Percentiles rank a stretch among this genome's conserved stretches.
These are phyloP conservation scores for Agaricus subrufescens DNA, from an alignment of 768 basidiomycete genomes.

Conservation along the genomic window DNA sequence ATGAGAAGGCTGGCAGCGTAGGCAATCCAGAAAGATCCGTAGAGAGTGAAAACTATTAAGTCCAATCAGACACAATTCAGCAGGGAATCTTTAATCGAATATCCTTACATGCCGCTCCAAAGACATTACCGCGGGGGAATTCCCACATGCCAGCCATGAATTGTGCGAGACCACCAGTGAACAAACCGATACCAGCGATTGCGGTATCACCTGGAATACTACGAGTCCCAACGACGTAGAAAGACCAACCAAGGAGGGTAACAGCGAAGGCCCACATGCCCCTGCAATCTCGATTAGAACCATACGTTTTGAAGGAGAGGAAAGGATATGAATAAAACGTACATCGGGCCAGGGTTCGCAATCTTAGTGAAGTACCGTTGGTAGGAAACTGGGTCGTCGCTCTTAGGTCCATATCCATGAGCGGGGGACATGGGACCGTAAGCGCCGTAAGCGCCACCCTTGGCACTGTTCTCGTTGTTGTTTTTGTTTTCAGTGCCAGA, in stretches of 20 bases:
- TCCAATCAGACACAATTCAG: not conserved
- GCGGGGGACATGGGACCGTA: conserved; percentile 12
- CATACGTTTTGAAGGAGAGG: not conserved
- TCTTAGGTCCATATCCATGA: conserved; percentile 10
- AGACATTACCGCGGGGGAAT: conserved; percentile 43
- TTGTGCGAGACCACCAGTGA: conserved; percentile 58
- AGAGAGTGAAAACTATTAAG: conserved; percentile 49
- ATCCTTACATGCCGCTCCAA: conserved; percentile 46
- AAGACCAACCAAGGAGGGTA: conserved; percentile 54
- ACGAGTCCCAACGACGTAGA: conserved; percentile 43
- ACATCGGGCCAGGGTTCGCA: conserved; percentile 12
- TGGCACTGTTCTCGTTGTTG: not conserved
- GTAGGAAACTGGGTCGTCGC: conserved; percentile 13
- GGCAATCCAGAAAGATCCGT: conserved; percentile 62
- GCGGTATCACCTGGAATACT: conserved; percentile 36
- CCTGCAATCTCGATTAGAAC: conserved; percentile 21
- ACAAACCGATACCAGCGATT: conserved; percentile 59
- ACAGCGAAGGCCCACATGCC: conserved; percentile 57
- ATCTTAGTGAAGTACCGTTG: conserved; percentile 11
- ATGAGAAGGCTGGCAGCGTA: conserved; percentile 51
- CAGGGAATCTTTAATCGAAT: not conserved
- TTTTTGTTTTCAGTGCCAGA: not conserved
- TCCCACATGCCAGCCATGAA: conserved; percentile 67
- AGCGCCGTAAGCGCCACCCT: conserved; percentile 6
- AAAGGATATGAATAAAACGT: not conserved